Evolutionary conservation across 139 green algal species (phyloP), one percentile per base, ranked within the genome.

Genomic region (Zygnema circumcarinatum): DNA sequence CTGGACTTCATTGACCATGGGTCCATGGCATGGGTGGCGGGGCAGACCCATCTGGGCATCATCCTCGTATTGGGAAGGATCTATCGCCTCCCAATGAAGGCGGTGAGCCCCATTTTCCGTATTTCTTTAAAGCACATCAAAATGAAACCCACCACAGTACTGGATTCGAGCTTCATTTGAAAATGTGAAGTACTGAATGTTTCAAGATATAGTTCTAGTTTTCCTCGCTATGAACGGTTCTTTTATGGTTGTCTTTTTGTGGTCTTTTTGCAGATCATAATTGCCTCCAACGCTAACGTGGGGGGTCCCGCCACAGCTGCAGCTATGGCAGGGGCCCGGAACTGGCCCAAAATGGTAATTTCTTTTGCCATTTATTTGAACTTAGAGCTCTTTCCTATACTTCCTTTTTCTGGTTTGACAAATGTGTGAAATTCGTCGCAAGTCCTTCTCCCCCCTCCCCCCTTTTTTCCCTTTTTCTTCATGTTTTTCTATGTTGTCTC

Each of bases 261-360:
- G n/a, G 47, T 7, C 47, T 25, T 16, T 52, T 78, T 78, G 16
- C 76, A 81, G 35, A 38, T 87, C 11, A 32, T 92, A 47, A 73
- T 98, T 39, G 94, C 94, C 20, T 95, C 89, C 21, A 98, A 98
- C 86, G 95, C 96, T 21, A 97, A 97, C 92, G 96, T 98, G 16
- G 95, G 95, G 81, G 95, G 95, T 0, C 95, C 94, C 0, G 95
- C 94, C 47, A 98, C 95, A 1, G 95, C 1, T 62, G 47, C 95
- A 94, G 78, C n/a, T n/a, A 98, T 98, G 95, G 95, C 94, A 0
- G 92, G 93, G 21, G 94, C 96, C 33, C 96, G 96, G 73, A 92
- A 93, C 33, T 98, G 96, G 96, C 89, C 75, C 2, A 81, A 81
- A 3, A 90, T 81, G 21, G 85, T 98, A 2, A 91, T 16, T 7